Evolutionary conservation across 2,329 filamentous ascomycete species (phyloP).

Genomic region (Ophiostoma ulmi): DNA sequence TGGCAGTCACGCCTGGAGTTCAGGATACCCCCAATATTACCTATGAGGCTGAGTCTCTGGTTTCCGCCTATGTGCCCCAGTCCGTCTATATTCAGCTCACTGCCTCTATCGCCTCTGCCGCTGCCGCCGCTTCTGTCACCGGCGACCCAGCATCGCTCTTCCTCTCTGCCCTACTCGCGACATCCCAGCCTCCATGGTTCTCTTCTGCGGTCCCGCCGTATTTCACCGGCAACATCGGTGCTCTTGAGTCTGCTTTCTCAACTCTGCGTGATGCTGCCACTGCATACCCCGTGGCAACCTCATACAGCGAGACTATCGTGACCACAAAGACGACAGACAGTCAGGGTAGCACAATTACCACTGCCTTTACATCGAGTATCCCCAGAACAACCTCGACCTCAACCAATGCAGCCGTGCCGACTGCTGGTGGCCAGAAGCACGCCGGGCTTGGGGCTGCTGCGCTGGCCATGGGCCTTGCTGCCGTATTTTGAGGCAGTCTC

Average conservation of each 20-base stretch:
- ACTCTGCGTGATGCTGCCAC: conserved; percentile 26
- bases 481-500: conserved; percentile 31
- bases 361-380: conserved; percentile 28
- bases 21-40: conserved; percentile 26
- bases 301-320: conserved; percentile 26
- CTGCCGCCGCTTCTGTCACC: conserved; percentile 29
- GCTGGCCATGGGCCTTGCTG: conserved; percentile 21
- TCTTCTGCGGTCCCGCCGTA: conserved; percentile 23
- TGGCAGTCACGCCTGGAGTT: neutral
- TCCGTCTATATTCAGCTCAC: conserved; percentile 29
- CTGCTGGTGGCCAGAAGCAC: conserved; percentile 4
- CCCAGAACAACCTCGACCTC: conserved; percentile 23
- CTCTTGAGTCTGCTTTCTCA: conserved; percentile 28
- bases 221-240: conserved; percentile 21
- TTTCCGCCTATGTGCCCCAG: conserved; percentile 33
- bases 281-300: conserved; percentile 10
- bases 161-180: conserved; percentile 30
- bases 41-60: conserved; percentile 30
- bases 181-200: conserved; percentile 29
- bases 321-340: conserved; percentile 30
- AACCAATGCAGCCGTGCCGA: conserved; percentile 21
- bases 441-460: conserved; percentile 21
- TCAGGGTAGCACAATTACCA: conserved; percentile 30
- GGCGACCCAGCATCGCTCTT: conserved; percentile 31
- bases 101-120: conserved; percentile 28